A percentile compares a stretch with the other conserved stretches of the same genome.
phyloP scores from a whole-genome alignment of 2,329 filamentous ascomycete species.

The Pseudogymnoascus sp. region DNA sequence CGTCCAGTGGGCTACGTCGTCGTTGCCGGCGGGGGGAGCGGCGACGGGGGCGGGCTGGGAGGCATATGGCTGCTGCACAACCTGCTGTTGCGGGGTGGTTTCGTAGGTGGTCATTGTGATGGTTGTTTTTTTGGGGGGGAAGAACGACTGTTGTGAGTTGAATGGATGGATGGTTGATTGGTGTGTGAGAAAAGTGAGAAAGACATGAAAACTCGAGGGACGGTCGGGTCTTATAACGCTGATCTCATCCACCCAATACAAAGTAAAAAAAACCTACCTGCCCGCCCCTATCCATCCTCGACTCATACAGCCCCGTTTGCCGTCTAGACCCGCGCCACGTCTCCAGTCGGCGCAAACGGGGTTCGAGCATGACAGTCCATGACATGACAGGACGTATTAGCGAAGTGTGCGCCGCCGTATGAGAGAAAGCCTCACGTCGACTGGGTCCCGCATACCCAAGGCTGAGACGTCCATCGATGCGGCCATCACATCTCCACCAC shows the following conservation, averaged over 20 bases:
- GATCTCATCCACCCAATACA: not conserved
- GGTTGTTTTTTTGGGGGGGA: not conserved
- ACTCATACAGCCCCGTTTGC: not conserved
- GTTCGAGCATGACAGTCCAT: not conserved
- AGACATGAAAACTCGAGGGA: not conserved
- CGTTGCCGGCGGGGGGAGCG: not conserved
- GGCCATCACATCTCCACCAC: not conserved
- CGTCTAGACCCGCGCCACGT: not conserved
- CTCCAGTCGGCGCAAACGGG: conserved; percentile 1
- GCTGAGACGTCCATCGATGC: not conserved
- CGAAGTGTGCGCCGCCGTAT: not conserved
- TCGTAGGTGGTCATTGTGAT: not conserved
- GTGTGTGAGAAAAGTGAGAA: not conserved
- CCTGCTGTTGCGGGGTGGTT: not conserved
- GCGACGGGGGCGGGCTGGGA: not conserved
- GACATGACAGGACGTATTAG: not conserved
- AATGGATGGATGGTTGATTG: not conserved
- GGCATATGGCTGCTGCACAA: not conserved
- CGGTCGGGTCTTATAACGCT: not conserved
- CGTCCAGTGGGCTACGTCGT: conserved; percentile 12
- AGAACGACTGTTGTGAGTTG: not conserved
- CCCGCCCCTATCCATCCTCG: not conserved
- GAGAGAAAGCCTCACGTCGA: not conserved
- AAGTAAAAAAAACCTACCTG: not conserved
- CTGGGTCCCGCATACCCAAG: not conserved